Base-by-base conservation (phyloP, 805 yeast species). In the Candida ulmi region DNA sequence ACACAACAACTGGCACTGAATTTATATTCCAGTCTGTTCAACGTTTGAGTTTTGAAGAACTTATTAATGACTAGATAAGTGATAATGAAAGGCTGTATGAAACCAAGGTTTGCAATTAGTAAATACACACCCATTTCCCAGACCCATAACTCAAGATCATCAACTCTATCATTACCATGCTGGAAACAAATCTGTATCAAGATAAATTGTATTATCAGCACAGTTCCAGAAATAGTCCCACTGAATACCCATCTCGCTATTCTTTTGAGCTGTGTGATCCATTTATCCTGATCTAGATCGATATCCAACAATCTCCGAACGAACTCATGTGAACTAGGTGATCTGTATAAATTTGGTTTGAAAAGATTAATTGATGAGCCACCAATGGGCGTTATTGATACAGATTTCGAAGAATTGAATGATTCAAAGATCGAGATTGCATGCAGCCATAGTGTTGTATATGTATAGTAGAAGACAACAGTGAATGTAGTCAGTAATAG, bases 21-120 rank as follows among this genome's bases (percentile, higher is more conserved):
- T 44, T 45, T 51, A 1, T 46, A 27, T 3, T 38, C 32, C 1
- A 18, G 17, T 11, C 42, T 46, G 18, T 44, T 41, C 19, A 46
- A 21, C 12, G 38, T 11, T 4, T 28, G 36, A 11, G 42, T 36
- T 35, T 45, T 44, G 40, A 39, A 45, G 16, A 54, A 41, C 37
- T 48, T 52, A 36, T 47, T 51, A 4, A 53, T 42, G 17, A 52
- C 1, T 11, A 54, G 25, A 12, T 42, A 30, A 8, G 35, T 37
- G 12, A 44, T 34, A 7, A 48, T 23, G 11, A 41, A 25, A 2
- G 60, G 60, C 19, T 55, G 60, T 1, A 48, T 17, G 11, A 54
- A 35, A 0, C 49, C 44, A 9, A 55, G 28, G 17, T 42, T 49
- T 4, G 38, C 3, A 6, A 47, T 38, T 5, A 38, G 21, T 8